A percentile compares a stretch with the other conserved stretches of the same genome.
Conservation (phyloP, 208 protist genomes). For the Naegleria lovaniensis region DNA sequence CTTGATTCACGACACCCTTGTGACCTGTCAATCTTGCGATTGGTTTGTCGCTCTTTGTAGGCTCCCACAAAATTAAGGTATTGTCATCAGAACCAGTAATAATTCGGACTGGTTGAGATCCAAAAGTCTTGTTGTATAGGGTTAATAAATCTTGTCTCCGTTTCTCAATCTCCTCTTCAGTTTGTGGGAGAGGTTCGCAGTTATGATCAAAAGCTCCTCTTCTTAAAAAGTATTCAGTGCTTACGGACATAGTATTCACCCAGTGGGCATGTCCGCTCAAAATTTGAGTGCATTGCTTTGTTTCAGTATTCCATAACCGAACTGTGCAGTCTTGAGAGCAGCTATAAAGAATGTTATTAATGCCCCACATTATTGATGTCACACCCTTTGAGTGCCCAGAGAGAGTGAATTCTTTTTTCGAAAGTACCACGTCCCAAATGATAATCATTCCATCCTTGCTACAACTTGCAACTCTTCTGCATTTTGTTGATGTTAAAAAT, state of each 20-base stretch:
- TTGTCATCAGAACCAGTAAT: slow-evolving; percentile 92
- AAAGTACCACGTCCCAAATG: slow-evolving; percentile 63
- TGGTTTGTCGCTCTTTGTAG: slow-evolving; percentile 65
- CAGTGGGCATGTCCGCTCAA: slow-evolving; percentile 96
- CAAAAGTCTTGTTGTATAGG: slow-evolving; percentile 45
- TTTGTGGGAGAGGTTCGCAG: slow-evolving; percentile 13
- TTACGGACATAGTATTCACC: slow-evolving; percentile 96
- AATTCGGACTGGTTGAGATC: slow-evolving; percentile 64
- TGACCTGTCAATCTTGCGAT: slow-evolving; percentile 84
- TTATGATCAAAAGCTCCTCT: slow-evolving; percentile 90
- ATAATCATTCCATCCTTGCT: slow-evolving; percentile 85
- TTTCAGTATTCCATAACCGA: slow-evolving; percentile 83
- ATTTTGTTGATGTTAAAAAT: slow-evolving; percentile 71
- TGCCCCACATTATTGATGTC: slow-evolving; percentile 92
- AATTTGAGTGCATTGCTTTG: slow-evolving; percentile 57
- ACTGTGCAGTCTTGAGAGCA: slow-evolving; percentile 92
- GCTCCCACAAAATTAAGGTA: slow-evolving; percentile 94
- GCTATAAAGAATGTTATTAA: slow-evolving; percentile 83
- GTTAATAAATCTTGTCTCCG: slow-evolving; percentile 71
- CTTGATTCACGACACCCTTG: slow-evolving; percentile 83
- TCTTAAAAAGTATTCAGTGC: slow-evolving; percentile 90
- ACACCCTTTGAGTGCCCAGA: slow-evolving; percentile 87
- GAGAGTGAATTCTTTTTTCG: slow-evolving; percentile 68
- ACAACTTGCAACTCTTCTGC: slow-evolving; percentile 73
- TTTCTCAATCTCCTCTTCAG: slow-evolving; percentile 50